Conservation (phyloP, 2,329 filamentous ascomycete species). For the Trichophyton rubrum region DNA sequence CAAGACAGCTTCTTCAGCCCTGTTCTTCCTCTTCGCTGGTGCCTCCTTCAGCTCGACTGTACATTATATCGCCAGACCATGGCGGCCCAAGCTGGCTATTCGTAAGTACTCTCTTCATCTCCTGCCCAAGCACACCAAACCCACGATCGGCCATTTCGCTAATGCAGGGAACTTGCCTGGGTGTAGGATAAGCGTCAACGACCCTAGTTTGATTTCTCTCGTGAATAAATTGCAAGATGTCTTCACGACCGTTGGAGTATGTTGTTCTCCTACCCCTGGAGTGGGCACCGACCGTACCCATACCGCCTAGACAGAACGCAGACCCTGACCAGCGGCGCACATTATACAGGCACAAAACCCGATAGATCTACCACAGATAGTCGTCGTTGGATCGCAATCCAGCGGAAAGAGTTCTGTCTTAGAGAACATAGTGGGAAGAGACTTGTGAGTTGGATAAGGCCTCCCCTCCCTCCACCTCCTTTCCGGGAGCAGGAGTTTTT, state of each 20-base stretch:
- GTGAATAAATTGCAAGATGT: constrained; percentile 99
- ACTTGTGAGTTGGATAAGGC: constrained; percentile 60
- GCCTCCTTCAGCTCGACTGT: constrained; percentile 1
- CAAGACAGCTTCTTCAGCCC: background rate
- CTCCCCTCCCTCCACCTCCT: background rate
- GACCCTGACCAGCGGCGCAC: constrained; percentile 15
- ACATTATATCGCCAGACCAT: constrained; percentile 26
- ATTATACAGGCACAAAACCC: constrained; percentile 75
- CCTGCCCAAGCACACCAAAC: background rate
- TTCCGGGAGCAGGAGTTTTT: background rate
- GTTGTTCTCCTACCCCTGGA: constrained; percentile 22
- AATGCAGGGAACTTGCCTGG: constrained; percentile 7
- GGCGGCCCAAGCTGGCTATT: constrained; percentile 35
- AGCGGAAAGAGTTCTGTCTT: constrained; percentile 98
- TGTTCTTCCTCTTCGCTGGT: background rate
- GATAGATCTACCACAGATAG: constrained; percentile 96
- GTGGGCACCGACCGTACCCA: background rate
- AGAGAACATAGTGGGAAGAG: constrained; percentile 96
- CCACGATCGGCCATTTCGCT: background rate
- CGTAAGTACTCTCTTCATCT: constrained; percentile 26
- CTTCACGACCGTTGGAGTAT: constrained; percentile 84
- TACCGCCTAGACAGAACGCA: background rate
- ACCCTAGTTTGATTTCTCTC: constrained; percentile 59
- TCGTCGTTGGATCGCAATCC: constrained; percentile 94
- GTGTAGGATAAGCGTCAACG: constrained; percentile 57